Base-by-base conservation (phyloP, 345 rosid species). In the Gossypium ekmanianum region DNA sequence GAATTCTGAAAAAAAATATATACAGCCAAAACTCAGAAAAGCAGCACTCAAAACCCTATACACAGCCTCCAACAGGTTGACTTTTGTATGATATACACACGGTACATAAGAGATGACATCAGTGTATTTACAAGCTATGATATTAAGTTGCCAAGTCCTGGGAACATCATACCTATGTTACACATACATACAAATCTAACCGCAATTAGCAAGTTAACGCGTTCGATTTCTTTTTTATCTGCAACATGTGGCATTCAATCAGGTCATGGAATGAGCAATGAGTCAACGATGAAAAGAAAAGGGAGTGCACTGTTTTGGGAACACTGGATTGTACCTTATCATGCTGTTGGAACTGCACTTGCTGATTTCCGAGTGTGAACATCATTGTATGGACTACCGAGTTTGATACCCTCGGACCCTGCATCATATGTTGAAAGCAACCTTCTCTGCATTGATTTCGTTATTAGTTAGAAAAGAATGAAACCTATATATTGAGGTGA, bases 361-460 rank as follows among this genome's bases (percentile, higher is more conserved):
- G 73, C 80, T 27, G 84, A 66, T 22, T 82, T 85, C 34, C 22
- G 76, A 27, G 80, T 43, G 34, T 22, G 44, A 7, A 77, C 11
- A 24, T 54, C 57, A 12, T 72, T 41, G 63, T 43, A 73, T 0
- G 80, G 13, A 9, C 45, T 41, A 9, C 75, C 78, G 4, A 69
- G 56, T 78, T 75, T 83, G 39, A 68, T 57, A 58, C 59, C 68
- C 79, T 69, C 80, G 1, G 79, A 41, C 16, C 74, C 79, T 0
- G 56, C 66, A 24, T 78, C 77, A 69, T 84, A 77, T 0, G 86
- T 79, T 0, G 85, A 81, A 45, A 86, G 85, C 80, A 88, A 50
- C 79, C 50, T 79, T 78, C 83, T 85, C 88, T 87, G 90, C 61
- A 77, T 59, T 58, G 61, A 72, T 62, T 18, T 52, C 18, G 61